A percentile compares a stretch with the other conserved stretches of the same genome.
Conservation (phyloP, 2,329 filamentous ascomycete genomes). For the Proliferodiscus dingleyae region DNA sequence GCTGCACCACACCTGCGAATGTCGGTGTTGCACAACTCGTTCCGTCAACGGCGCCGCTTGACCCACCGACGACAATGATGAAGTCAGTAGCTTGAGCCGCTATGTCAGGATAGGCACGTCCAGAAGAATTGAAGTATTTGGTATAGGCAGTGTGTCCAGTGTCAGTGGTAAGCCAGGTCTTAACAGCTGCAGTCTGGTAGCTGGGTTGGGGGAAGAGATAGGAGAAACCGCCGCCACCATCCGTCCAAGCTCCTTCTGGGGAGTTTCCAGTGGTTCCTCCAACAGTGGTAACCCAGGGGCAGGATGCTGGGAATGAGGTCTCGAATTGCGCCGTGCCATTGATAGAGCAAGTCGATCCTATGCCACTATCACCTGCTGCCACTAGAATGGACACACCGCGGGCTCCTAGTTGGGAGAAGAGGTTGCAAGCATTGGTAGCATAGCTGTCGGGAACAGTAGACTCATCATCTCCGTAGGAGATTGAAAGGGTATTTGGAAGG, state of each 20-base stretch:
- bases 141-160: slow-evolving; percentile 40
- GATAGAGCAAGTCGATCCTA: slow-evolving; percentile 30
- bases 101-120: slow-evolving; percentile 48
- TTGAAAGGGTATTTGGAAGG: slow-evolving; percentile 55
- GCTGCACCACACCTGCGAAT: slow-evolving; percentile 51
- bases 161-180: slow-evolving; percentile 42
- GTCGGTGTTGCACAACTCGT: slow-evolving; percentile 52
- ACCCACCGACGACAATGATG: slow-evolving; percentile 33
- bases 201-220: slow-evolving; percentile 37
- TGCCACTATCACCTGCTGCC: slow-evolving; percentile 45
- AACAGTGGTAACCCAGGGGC: slow-evolving; percentile 47
- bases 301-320: slow-evolving; percentile 44
- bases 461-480: slow-evolving; percentile 53
- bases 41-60: slow-evolving; percentile 39
- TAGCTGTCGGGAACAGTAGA: slow-evolving; percentile 48
- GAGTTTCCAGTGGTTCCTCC: slow-evolving; percentile 32
- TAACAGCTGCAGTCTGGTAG: slow-evolving; percentile 39
- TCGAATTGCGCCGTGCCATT: slow-evolving; percentile 41
- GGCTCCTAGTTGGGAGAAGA: slow-evolving; percentile 49
- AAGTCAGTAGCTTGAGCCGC: slow-evolving; percentile 56
- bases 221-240: slow-evolving; percentile 39
- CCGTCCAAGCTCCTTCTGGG: slow-evolving; percentile 24
- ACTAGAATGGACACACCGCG: slow-evolving; percentile 45
- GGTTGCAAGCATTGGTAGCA: slow-evolving; percentile 45
- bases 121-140: slow-evolving; percentile 42